These are phyloP conservation scores for Lentinus polychrous DNA, from an alignment of 1,284 basidiomycete genomes.

Conservation along the genomic window DNA sequence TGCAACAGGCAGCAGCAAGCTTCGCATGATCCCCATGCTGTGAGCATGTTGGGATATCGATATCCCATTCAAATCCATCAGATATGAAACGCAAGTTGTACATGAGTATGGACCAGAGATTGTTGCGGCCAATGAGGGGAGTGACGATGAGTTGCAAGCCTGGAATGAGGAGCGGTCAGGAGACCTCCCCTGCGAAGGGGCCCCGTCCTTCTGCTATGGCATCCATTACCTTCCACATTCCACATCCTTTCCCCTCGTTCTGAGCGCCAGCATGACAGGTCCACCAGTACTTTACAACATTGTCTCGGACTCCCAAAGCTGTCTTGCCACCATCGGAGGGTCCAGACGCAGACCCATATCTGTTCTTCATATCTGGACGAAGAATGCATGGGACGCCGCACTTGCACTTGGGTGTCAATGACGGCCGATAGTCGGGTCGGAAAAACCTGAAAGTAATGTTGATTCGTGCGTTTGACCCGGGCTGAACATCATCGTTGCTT, in stretches of 20 bases:
- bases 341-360: slow-evolving; percentile 17
- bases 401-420: slow-evolving; percentile 64
- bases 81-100: too few relatives aligned
- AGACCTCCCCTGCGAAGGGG: slow-evolving; percentile 29
- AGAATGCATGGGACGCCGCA: slow-evolving; percentile 76
- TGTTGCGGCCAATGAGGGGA: too few relatives aligned
- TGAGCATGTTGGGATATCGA: too few relatives aligned
- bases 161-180: too few relatives aligned
- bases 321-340: not conserved
- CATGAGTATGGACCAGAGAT: too few relatives aligned
- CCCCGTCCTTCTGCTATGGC: slow-evolving; percentile 69
- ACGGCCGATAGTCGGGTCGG: slow-evolving; percentile 76
- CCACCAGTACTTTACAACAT: slow-evolving; percentile 76
- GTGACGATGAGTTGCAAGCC: too few relatives aligned
- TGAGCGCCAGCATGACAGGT: slow-evolving; percentile 76
- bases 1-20: too few relatives aligned
- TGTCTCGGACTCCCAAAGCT: slow-evolving; percentile 17
- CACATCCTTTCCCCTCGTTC: slow-evolving; percentile 82
- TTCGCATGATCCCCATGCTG: too few relatives aligned
- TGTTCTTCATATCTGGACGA: slow-evolving; percentile 74
- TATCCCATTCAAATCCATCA: too few relatives aligned
- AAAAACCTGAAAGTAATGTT: slow-evolving; percentile 90
- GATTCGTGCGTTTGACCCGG: slow-evolving; percentile 64
- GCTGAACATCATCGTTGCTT: slow-evolving; percentile 2
- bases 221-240: slow-evolving; percentile 77